phyloP scores from a whole-genome alignment of 495 filamentous ascomycete genomes.

The Xylaria telfairii region DNA sequence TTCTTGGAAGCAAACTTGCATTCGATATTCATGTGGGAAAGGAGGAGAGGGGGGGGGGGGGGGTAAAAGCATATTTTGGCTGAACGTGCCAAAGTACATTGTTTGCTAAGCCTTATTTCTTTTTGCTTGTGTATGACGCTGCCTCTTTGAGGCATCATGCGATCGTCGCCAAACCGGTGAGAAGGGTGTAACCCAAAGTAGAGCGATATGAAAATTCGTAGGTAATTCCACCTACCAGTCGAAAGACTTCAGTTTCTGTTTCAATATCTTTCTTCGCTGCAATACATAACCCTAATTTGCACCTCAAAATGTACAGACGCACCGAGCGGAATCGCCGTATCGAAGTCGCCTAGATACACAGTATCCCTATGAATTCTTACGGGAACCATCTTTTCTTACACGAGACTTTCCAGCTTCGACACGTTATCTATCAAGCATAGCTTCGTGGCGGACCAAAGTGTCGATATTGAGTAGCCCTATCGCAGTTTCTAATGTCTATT shows the following conservation, averaged over 20 bases:
- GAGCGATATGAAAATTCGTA: slow-evolving; percentile 40
- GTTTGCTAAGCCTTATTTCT: no score
- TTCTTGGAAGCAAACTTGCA: neutral
- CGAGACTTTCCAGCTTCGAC: no score
- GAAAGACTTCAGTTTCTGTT: slow-evolving; percentile 36
- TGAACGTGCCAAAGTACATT: no score
- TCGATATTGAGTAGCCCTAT: no score
- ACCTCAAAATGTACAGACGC: neutral
- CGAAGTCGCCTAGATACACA: neutral
- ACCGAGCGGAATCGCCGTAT: neutral
- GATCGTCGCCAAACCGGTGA: slow-evolving; percentile 8
- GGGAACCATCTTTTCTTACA: no score
- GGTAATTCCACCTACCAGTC: slow-evolving; percentile 48
- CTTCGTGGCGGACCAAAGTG: no score
- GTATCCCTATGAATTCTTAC: no score
- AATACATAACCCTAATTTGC: neutral
- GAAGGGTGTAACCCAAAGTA: slow-evolving; percentile 26
- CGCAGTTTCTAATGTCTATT: no score
- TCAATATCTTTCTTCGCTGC: slow-evolving; percentile 42
- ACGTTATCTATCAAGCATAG: no score
- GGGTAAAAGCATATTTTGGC: no score
- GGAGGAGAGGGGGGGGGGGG: no score
- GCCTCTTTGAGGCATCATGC: slow-evolving; percentile 22
- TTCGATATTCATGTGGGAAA: neutral
- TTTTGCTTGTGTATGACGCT: no score